phyloP scores from a whole-genome alignment of 306 rosid genomes.

The Cucurbita pepo region DNA sequence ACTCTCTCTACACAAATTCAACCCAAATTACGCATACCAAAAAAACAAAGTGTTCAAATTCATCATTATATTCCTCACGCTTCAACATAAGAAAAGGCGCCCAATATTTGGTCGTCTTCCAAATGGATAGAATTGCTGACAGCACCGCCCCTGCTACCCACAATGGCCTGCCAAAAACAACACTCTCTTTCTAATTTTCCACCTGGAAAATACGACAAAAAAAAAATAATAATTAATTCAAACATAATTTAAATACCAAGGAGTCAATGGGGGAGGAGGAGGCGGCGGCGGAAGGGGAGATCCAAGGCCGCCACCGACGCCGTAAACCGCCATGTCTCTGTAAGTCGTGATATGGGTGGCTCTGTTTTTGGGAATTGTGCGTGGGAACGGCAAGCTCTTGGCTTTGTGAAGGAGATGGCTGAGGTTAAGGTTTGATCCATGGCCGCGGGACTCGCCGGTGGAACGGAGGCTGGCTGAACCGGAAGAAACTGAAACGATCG shows the following conservation, averaged over 20 bases:
- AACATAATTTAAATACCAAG: neutral
- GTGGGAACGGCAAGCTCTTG: neutral
- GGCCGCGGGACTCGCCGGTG: neutral
- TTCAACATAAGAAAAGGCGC: constrained; percentile 28
- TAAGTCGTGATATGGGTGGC: neutral
- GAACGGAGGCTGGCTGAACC: neutral
- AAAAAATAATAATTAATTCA: too few species aligned
- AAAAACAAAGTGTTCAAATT: too few species aligned
- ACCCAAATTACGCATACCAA: too few species aligned
- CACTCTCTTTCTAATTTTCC: too few species aligned
- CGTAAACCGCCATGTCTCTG: neutral
- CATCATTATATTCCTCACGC: constrained; percentile 11
- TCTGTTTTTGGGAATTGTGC: neutral
- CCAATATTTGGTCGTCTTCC: constrained; percentile 31
- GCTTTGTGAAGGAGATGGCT: too few species aligned
- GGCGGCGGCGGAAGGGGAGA: neutral
- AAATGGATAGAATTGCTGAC: constrained; percentile 24
- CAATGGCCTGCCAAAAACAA: constrained; percentile 21
- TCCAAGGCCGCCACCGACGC: neutral
- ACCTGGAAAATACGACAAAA: too few species aligned
- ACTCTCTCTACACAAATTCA: constrained; percentile 19
- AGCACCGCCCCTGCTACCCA: constrained; percentile 42
- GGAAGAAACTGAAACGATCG: neutral
- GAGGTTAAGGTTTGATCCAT: neutral
- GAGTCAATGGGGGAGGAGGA: neutral